Evolutionary conservation across 139 green algal genomes (phyloP).

Genomic region (Haematococcus lacustris): DNA sequence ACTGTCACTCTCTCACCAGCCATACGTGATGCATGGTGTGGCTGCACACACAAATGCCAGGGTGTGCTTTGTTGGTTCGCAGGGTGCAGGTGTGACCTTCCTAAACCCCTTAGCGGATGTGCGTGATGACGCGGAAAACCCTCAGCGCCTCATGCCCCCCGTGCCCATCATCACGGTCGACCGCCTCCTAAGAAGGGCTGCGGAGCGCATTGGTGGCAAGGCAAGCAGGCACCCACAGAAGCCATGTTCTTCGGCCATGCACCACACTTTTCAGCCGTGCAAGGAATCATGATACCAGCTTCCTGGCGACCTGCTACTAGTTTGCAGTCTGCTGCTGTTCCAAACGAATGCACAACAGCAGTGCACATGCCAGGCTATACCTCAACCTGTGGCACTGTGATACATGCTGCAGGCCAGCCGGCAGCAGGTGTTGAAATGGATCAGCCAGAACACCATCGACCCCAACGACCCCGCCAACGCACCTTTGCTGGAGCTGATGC

Average conservation of each 20-base stretch:
- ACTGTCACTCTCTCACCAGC: no score
- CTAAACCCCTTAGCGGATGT: conserved; percentile 29
- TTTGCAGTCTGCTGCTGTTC: no score
- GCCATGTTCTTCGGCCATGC: no score
- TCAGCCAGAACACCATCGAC: conserved; percentile 36
- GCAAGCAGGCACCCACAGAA: no score
- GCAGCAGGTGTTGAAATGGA: conserved; percentile 30
- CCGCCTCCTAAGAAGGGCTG: conserved; percentile 30
- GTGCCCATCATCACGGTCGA: conserved; percentile 34
- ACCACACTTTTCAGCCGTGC: no score
- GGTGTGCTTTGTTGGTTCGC: no score
- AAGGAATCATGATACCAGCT: no score
- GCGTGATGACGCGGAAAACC: conserved; percentile 1
- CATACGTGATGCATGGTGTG: no score
- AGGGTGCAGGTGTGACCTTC: no score
- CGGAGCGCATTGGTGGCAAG: conserved; percentile 30
- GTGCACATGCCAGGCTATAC: neutral
- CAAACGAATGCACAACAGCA: neutral
- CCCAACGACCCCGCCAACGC: conserved; percentile 57
- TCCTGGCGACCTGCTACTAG: no score
- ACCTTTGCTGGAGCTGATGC: conserved; percentile 49
- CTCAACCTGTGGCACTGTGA: no score
- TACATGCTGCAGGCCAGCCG: conserved; percentile 24
- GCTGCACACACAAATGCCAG: no score
- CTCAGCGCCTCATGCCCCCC: conserved; percentile 37